Evolutionary conservation across 108 stramenopile genomes (phyloP), one percentile per base, ranked within the genome.

Genomic region (Conticribra guillardii): DNA sequence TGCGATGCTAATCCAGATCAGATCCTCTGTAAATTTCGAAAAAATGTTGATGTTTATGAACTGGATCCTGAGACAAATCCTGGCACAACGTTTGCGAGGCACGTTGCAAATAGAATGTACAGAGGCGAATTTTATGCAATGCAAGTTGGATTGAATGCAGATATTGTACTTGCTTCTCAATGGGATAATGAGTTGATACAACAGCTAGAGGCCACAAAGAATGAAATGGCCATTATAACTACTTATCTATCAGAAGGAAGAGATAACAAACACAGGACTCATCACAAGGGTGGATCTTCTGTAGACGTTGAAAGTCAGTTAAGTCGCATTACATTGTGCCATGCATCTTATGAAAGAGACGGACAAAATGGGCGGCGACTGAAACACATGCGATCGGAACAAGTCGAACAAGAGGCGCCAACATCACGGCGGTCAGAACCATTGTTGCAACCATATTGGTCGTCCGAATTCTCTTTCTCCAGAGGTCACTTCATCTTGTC

Each of bases 101-200:
- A 90, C 47, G 60, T 90, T 30, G 89, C 73, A 8, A 68, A 90
- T 41, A 72, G 89, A 26, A 79, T 89, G 84, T 93, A 93, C 56
- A 75, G 92, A 34, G 92, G 89, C 2, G 87, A 93, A 66, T 85
- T 85, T 37, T 93, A 84, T 64, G 85, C 82, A 18, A 71, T 91
- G 82, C 92, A 94, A 69, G 61, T 86, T 22, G 68, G 68, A 14
- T 24, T 27, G 34, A 87, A 91, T 67, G 82, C 88, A 4, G 85
- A 88, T 52, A 68, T 87, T 45, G 60, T 60, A 17, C 88, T 90
- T 51, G 81, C 76, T 2, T 34, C 60, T 9, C 49, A 84, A 47
- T 87, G 83, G 83, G 86, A 87, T 59, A 67, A 70, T n/a, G 78
- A 82, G n/a, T 44, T 87, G 7, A 83, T 84, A 37, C 48, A 71